Evolutionary conservation across 1,284 basidiomycete genomes (phyloP).

Genomic region (Cryptococcus depauperatus): DNA sequence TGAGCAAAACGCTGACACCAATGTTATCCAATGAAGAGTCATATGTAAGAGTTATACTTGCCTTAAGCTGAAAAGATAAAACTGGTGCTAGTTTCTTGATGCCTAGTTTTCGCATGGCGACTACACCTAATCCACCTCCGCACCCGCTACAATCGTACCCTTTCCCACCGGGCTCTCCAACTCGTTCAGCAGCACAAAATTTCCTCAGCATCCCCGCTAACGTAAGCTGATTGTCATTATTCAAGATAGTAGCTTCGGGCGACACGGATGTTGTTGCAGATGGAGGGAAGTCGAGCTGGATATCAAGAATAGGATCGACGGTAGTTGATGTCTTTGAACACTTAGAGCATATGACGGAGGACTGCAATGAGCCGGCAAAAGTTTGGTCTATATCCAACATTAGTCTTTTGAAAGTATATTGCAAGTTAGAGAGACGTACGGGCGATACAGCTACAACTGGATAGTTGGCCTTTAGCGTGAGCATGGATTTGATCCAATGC

Average conservation of each 20-base stretch:
- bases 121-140: conserved; percentile 33
- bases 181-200: conserved; percentile 36
- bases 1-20: conserved; percentile 77
- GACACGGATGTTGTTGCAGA: conserved; percentile 8
- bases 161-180: conserved; percentile 32
- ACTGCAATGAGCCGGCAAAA: conserved; percentile 79
- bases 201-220: conserved; percentile 30
- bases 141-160: conserved; percentile 43
- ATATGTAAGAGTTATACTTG: conserved; percentile 36
- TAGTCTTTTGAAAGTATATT: background rate
- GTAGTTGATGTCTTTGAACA: conserved; percentile 67
- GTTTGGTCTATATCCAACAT: conserved; percentile 54
- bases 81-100: conserved; percentile 81
- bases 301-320: conserved; percentile 81
- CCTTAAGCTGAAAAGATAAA: conserved; percentile 92
- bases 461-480: conserved; percentile 56
- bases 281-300: conserved; percentile 68
- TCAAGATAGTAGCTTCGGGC: conserved; percentile 1
- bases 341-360: conserved; percentile 77
- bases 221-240: conserved; percentile 12
- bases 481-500: conserved; percentile 74
- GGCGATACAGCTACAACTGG: conserved; percentile 75
- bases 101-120: conserved; percentile 60
- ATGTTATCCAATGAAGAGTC: background rate
- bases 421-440: conserved; percentile 48